phyloP scores from a whole-genome alignment of 1,284 basidiomycete species.

The Fomitopsis palustris region DNA sequence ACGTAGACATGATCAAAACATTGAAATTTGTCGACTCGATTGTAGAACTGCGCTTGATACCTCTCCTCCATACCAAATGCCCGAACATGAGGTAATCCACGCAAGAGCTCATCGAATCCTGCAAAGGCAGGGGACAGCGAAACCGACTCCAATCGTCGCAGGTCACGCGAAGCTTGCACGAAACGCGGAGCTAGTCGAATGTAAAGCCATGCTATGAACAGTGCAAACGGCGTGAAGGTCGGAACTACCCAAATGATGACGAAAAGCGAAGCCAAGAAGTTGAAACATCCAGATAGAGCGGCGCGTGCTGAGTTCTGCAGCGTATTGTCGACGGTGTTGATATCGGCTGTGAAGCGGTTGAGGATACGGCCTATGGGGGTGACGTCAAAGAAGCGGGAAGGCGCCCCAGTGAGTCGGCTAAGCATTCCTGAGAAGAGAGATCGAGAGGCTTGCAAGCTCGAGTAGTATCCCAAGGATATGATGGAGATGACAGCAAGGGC shows the following conservation, averaged over 20 bases:
- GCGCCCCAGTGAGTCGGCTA: conserved; percentile 52
- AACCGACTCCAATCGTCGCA: conserved; percentile 68
- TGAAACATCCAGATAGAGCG: conserved; percentile 54
- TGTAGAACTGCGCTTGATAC: conserved; percentile 73
- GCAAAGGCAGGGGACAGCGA: conserved; percentile 69
- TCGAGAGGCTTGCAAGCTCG: conserved; percentile 62
- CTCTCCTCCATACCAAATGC: conserved; percentile 79
- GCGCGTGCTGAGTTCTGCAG: conserved; percentile 55
- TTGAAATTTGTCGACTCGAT: conserved; percentile 75
- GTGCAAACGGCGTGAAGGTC: conserved; percentile 64
- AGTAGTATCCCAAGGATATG: conserved; percentile 63
- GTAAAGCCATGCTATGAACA: conserved; percentile 71
- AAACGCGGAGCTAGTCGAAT: conserved; percentile 68
- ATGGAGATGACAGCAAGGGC: conserved; percentile 51
- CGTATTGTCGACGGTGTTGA: conserved; percentile 66
- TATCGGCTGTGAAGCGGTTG: conserved; percentile 80
- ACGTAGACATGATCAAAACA: conserved; percentile 70
- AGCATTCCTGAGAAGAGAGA: conserved; percentile 53
- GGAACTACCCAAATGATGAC: conserved; percentile 67
- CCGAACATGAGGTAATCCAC: conserved; percentile 74
- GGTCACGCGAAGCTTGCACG: conserved; percentile 65
- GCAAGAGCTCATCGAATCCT: conserved; percentile 77
- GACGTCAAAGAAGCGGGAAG: conserved; percentile 65
- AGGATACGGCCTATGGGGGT: conserved; percentile 73
- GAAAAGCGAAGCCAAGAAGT: conserved; percentile 63